Evolutionary conservation across 805 yeast species (phyloP).

Genomic region (Kodamaea kaohsiungensis): DNA sequence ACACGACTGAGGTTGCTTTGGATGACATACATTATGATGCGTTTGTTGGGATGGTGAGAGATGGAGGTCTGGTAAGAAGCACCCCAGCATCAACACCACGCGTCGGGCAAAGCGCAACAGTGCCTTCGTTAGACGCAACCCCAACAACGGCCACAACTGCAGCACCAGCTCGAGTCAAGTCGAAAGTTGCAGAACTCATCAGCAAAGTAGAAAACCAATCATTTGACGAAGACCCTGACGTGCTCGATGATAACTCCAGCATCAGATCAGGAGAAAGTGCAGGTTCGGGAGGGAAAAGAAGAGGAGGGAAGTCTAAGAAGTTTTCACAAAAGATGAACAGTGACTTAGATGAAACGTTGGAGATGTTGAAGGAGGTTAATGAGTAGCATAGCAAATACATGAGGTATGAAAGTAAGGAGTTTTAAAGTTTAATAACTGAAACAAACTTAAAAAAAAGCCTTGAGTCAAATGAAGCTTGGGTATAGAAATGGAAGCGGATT

Average conservation of each 20-base stretch:
- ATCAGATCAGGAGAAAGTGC: slow-evolving; percentile 8
- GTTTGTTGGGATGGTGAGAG: slow-evolving; percentile 11
- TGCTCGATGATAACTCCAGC: slow-evolving; percentile 21
- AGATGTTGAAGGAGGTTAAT: slow-evolving; percentile 40
- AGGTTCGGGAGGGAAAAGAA: slow-evolving; percentile 4
- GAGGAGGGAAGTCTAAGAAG: slow-evolving; percentile 25
- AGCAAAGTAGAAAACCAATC: slow-evolving; percentile 6
- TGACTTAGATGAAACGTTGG: slow-evolving; percentile 38
- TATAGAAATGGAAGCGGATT: not conserved
- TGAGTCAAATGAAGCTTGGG: not conserved
- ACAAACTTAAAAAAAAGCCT: no score
- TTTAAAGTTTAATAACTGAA: no score
- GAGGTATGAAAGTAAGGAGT: not conserved
- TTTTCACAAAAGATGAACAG: slow-evolving; percentile 34
- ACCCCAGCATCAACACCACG: slow-evolving; percentile 3
- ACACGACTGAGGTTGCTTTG: slow-evolving; percentile 23
- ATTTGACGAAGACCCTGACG: slow-evolving; percentile 14
- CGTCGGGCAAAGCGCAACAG: slow-evolving; percentile 1
- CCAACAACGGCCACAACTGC: not conserved
- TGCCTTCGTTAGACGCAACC: not conserved
- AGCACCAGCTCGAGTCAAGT: not conserved
- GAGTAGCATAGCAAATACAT: slow-evolving; percentile 11
- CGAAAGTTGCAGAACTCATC: slow-evolving; percentile 6
- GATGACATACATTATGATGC: slow-evolving; percentile 16
- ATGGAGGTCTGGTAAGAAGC: not conserved